Evolutionary conservation across 805 yeast genomes (phyloP).

Genomic region (Ogataea degrootiae): DNA sequence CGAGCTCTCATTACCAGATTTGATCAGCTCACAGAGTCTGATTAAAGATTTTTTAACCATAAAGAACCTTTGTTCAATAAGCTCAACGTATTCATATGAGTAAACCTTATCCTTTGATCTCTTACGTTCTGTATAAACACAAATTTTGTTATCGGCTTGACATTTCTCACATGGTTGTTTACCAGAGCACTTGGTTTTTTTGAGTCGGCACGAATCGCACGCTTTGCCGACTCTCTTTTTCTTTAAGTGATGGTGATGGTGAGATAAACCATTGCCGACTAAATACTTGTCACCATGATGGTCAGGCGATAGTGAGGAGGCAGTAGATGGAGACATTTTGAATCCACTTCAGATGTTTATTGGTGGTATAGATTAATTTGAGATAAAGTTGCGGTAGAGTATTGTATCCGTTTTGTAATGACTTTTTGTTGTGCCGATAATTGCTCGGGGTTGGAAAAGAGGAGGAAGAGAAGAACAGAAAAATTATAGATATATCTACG

Average conservation of each 20-base stretch:
- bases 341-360: no score
- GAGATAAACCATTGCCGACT: not conserved
- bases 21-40: slow-evolving; percentile 31
- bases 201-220: slow-evolving; percentile 58
- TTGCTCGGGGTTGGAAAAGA: no score
- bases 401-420: no score
- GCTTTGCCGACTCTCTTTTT: slow-evolving; percentile 62
- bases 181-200: slow-evolving; percentile 63
- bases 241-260: slow-evolving; percentile 9
- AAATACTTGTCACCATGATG: not conserved
- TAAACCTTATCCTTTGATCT: slow-evolving; percentile 50
- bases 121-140: slow-evolving; percentile 54
- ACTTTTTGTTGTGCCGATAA: no score
- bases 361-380: no score
- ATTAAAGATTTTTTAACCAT: slow-evolving; percentile 48
- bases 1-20: slow-evolving; percentile 5
- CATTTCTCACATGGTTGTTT: slow-evolving; percentile 57
- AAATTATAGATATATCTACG: no score
- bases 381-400: no score
- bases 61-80: slow-evolving; percentile 53
- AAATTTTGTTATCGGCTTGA: slow-evolving; percentile 49
- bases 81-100: slow-evolving; percentile 58
- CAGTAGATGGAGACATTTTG: no score
- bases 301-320: not conserved
- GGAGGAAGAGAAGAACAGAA: no score